Base-by-base conservation (phyloP, 192 early-diverging fungal species). In the Linnemannia hyalina region DNA sequence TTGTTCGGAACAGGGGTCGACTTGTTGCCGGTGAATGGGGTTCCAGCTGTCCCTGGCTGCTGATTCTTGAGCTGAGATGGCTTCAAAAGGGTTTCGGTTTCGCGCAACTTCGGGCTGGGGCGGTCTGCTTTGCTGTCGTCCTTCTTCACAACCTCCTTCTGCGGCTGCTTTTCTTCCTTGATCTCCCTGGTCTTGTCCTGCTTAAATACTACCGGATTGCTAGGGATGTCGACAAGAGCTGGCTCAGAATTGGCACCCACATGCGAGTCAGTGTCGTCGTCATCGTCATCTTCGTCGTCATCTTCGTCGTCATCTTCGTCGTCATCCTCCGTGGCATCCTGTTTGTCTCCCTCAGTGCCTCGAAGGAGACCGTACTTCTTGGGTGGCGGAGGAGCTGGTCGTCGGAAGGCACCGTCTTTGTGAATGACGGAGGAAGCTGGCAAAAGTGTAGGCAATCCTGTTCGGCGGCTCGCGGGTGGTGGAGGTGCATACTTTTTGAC, bases 381-480 rank as follows among this genome's bases (percentile, higher is more conserved):
- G 16, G 84, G 84, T 23, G 84, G 84, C 8, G 84, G 79, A 20
- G 84, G 84, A 41, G 84, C 78, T 26, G 84, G 75, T 81, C 78
- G 35, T 32, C 84, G 49, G 1, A 49, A 38, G 6, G 75, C 15
- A 18, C 63, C 79, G 26, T 75, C 78, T 46, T 80, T 75, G 38
- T 86, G 72, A 20, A 86, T 77, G 15, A 36, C n/a, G 0, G 77
- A 38, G 0, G 80, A 80, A 2, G 84, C 78, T 29, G 84, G 84
- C 11, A 86, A 57, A 4, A 76, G 35, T 8, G 78, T 75, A 36
- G 81, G 68, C 7, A 60, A 13, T 13, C 75, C 70, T 2, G 41
- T 42, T 60, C 77, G 73, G 11, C 84, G 84, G 20, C 70, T 80
- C 7, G 38, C 49, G 3, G 84, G 84, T 15, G 84, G 84, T 22